Percentiles rank a stretch among this genome's conserved stretches.
Conservation (phyloP, 768 basidiomycete species). For the Leucogyrophana mollusca region DNA sequence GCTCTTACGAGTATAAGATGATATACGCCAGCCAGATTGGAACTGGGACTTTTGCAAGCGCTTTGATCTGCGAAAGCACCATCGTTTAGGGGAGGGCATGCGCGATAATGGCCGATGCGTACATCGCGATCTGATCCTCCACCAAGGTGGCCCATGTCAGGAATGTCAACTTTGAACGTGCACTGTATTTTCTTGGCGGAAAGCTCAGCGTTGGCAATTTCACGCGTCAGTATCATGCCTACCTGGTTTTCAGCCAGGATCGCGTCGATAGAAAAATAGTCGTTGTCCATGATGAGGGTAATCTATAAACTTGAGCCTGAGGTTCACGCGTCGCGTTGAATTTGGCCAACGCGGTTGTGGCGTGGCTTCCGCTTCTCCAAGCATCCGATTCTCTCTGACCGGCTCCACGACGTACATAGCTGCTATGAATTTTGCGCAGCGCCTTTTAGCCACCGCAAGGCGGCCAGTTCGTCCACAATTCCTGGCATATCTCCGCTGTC, state of each 20-base stretch:
- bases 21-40: constrained; percentile 93
- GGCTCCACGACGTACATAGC: neutral
- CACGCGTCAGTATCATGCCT: constrained; percentile 6
- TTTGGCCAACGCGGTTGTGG: constrained; percentile 22
- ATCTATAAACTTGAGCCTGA: constrained; percentile 1
- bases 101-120: constrained; percentile 25
- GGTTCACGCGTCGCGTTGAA: neutral
- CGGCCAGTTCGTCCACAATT: constrained; percentile 13
- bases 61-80: constrained; percentile 58
- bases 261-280: constrained; percentile 90
- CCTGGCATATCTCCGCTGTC: constrained; percentile 9
- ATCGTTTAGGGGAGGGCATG: neutral
- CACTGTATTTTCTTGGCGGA: constrained; percentile 81
- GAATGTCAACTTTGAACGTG: constrained; percentile 83
- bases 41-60: constrained; percentile 72
- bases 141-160: constrained; percentile 85
- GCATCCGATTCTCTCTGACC: too few relatives aligned
- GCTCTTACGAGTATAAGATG: constrained; percentile 69
- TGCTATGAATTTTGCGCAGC: constrained; percentile 23
- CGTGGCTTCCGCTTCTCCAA: neutral
- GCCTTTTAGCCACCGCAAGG: constrained; percentile 11
- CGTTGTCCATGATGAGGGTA: constrained; percentile 65
- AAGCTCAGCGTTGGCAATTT: neutral
- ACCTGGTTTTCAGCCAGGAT: constrained; percentile 93
- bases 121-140: constrained; percentile 85